Evolutionary conservation across 495 filamentous ascomycete species (phyloP).

Genomic region (Chaetomium fimeti): DNA sequence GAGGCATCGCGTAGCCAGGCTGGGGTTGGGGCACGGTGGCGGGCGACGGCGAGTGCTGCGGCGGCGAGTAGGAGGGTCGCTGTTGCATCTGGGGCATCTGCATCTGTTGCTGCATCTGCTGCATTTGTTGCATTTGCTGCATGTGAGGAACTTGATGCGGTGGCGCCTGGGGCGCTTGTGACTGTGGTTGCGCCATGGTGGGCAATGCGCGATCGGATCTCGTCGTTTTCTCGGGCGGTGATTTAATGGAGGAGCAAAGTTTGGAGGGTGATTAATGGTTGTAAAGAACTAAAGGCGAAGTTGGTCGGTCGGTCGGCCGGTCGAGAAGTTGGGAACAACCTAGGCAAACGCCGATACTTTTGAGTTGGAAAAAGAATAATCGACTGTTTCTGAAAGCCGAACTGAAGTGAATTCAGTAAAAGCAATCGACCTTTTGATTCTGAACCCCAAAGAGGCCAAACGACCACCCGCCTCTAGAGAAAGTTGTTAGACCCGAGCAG

Average conservation of each 20-base stretch:
- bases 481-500: constrained; percentile 22
- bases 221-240: not conserved
- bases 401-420: no score
- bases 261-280: no score
- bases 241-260: not conserved
- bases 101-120: constrained; percentile 38
- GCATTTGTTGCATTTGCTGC: constrained; percentile 50
- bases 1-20: constrained; percentile 45
- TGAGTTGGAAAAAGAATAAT: not conserved
- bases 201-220: not conserved
- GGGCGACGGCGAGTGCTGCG: constrained; percentile 43
- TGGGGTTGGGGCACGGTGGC: constrained; percentile 27
- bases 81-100: constrained; percentile 24
- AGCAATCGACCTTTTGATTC: no score
- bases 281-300: not conserved
- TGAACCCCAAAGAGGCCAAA: not conserved
- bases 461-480: not conserved
- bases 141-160: constrained; percentile 28
- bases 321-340: not conserved
- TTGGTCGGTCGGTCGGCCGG: not conserved
- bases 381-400: no score
- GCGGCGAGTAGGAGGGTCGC: constrained; percentile 34
- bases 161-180: constrained; percentile 40
- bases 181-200: constrained; percentile 66
- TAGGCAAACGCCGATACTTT: not conserved